Evolutionary conservation across 441 rosid genomes (phyloP).

Genomic region (Eugenia klotzschiana): DNA sequence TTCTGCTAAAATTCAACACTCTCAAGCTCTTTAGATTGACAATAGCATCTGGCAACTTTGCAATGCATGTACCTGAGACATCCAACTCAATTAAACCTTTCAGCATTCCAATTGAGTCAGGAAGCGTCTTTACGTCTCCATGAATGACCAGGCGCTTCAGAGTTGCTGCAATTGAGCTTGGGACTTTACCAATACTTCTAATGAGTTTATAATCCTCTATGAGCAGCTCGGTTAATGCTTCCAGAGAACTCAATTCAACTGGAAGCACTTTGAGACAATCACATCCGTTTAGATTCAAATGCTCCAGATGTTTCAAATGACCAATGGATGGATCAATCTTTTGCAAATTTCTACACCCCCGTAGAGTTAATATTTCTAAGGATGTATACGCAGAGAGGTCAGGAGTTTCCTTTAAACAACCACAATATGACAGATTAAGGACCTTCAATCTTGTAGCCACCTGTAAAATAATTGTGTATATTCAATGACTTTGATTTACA

Average conservation of each 20-base stretch:
- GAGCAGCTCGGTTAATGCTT: background rate
- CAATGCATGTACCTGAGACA: background rate
- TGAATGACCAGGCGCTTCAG: background rate
- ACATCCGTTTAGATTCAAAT: background rate
- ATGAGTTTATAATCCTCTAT: fast-evolving
- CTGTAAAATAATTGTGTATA: background rate
- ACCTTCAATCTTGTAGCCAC: background rate
- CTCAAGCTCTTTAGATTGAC: background rate
- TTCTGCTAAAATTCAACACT: no score
- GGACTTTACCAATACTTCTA: background rate
- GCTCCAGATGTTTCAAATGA: no score
- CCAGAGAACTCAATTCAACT: background rate
- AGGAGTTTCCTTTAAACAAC: fast-evolving
- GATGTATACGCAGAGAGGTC: background rate
- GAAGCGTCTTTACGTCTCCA: background rate
- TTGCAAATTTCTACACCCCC: fast-evolving
- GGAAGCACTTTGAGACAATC: background rate
- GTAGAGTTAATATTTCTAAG: fast-evolving
- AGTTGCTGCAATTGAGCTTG: background rate
- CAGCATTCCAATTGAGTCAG: background rate
- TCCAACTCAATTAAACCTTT: background rate
- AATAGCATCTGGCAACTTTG: background rate
- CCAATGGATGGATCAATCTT: background rate
- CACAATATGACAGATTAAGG: fast-evolving
- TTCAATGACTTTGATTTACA: background rate